A percentile compares a stretch with the other conserved stretches of the same genome.
phyloP scores from a whole-genome alignment of 2,329 filamentous ascomycete species.

The Calcarisporium arbuscula region DNA sequence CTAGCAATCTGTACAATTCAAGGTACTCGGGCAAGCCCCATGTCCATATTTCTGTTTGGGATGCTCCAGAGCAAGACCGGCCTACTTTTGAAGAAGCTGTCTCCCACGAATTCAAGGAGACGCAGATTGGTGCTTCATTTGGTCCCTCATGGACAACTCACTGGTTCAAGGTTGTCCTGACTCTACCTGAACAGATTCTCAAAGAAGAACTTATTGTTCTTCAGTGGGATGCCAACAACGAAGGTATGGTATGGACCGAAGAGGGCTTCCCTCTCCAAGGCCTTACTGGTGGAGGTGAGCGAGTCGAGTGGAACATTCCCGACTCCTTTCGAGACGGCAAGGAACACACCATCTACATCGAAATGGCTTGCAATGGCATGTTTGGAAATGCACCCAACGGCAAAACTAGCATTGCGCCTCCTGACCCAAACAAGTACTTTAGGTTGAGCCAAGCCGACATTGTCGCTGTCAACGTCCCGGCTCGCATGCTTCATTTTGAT shows the following conservation, averaged over 20 bases:
- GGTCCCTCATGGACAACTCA: slow-evolving; percentile 97
- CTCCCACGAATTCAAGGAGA: slow-evolving; percentile 67
- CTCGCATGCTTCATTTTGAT: slow-evolving; percentile 78
- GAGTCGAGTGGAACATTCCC: slow-evolving; percentile 87
- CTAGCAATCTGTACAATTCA: slow-evolving; percentile 32
- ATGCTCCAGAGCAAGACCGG: slow-evolving; percentile 69
- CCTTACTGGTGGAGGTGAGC: slow-evolving; percentile 81
- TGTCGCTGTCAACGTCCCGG: slow-evolving; percentile 80
- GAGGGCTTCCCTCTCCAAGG: slow-evolving; percentile 89
- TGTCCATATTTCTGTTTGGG: slow-evolving; percentile 81
- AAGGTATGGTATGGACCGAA: slow-evolving; percentile 89
- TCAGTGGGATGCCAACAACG: slow-evolving; percentile 92
- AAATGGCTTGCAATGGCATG: slow-evolving; percentile 99
- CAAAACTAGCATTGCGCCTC: slow-evolving; percentile 75
- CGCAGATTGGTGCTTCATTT: slow-evolving; percentile 71
- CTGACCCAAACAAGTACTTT: slow-evolving; percentile 77
- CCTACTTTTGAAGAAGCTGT: slow-evolving; percentile 82
- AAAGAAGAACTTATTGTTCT: slow-evolving; percentile 84
- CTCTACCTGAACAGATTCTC: slow-evolving; percentile 64
- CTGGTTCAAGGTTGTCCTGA: slow-evolving; percentile 86
- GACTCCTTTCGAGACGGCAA: slow-evolving; percentile 75
- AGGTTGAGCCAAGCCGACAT: slow-evolving; percentile 73
- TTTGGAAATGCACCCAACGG: slow-evolving; percentile 86
- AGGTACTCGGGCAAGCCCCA: slow-evolving; percentile 59
- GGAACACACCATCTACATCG: slow-evolving; percentile 85